Evolutionary conservation across 345 rosid species (phyloP), one percentile per base, ranked within the genome.

Genomic region (Cardamine chenopodiifolia): DNA sequence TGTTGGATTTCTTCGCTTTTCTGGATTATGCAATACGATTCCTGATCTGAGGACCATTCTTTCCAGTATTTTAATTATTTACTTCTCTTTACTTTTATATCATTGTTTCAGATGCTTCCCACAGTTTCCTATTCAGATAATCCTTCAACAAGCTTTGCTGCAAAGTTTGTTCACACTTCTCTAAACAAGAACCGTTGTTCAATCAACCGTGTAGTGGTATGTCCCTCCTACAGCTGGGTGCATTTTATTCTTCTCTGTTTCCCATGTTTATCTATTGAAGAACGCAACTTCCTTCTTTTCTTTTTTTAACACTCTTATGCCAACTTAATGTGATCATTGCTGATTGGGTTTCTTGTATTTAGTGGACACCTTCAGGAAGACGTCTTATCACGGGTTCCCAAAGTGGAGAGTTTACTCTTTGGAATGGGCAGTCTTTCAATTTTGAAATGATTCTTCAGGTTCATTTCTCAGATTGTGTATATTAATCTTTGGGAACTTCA

Each of bases 391-490:
- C 99, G 6, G 97, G 99, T 45, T 92, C 98, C 44, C 94, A 90
- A 65, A 95, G 97, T 74, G 99, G 99, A 49, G 99, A 95, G 79
- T 95, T 95, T 77, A 95, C 99, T 70, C 86, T 95, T 53, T 92
- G 99, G 99, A 92, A 95, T 86, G 99, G 99, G 73, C 99, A 92
- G 18, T 90, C 99, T 35, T 95, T 95, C 75, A 92, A 95, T 78
- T 92, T 92, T 70, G 98, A 95, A 82, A 92, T 92, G 97, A 92
- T 92, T 81, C 89, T 95, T 79, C 99, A 95, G 96, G 99, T 95
- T 74, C 37, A 3, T 59, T 10, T 19, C 28, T 73, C 54, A 64
- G 37, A 47, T 48, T 39, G 9, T 72, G 18, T 32, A 48, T 42
- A 13, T 53, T 67, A 15, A 12, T 67, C 9, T 61, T 54, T 54